Percentiles rank a stretch among this genome's conserved stretches.
phyloP scores from a whole-genome alignment of 805 yeast genomes.

The Candida quercuum region DNA sequence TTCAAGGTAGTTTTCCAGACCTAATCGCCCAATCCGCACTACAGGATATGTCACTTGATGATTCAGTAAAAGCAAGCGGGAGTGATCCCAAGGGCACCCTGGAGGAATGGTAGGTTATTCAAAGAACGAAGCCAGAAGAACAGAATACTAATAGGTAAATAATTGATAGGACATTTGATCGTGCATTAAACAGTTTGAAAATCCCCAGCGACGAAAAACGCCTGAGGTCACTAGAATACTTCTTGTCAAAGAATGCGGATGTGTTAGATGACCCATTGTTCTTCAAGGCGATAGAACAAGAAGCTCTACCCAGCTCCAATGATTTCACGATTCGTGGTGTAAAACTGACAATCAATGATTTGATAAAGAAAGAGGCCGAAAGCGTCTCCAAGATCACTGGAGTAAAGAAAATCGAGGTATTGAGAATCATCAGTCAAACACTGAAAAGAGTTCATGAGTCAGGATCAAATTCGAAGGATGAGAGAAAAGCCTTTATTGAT shows the following conservation, averaged over 20 bases:
- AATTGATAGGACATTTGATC: conserved; percentile 22
- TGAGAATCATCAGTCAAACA: conserved; percentile 1
- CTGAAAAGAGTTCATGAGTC: conserved; percentile 2
- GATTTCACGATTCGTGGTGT: not conserved
- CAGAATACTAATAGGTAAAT: not conserved
- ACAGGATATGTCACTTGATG: not conserved
- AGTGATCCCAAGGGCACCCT: not conserved
- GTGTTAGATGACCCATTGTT: conserved; percentile 9
- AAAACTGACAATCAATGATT: conserved; percentile 7
- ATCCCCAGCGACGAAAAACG: conserved; percentile 12
- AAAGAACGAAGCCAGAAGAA: too few relatives aligned
- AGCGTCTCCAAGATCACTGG: conserved; percentile 10
- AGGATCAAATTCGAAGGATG: conserved; percentile 4
- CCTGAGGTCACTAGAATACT: conserved; percentile 13
- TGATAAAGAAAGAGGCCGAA: conserved; percentile 27
- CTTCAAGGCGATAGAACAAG: not conserved
- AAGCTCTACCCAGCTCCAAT: not conserved
- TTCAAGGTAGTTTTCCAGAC: too few relatives aligned
- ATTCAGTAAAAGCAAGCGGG: not conserved
- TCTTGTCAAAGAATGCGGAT: conserved; percentile 9
- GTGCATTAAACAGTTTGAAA: conserved; percentile 17
- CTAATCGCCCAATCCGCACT: not conserved
- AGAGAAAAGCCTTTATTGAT: conserved; percentile 2
- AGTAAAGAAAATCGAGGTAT: conserved; percentile 4
- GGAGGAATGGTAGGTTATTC: not conserved